Evolutionary conservation across 192 early-diverging fungal genomes (phyloP), one percentile per base, ranked within the genome.

Genomic region (Helicostylum pulchrum): DNA sequence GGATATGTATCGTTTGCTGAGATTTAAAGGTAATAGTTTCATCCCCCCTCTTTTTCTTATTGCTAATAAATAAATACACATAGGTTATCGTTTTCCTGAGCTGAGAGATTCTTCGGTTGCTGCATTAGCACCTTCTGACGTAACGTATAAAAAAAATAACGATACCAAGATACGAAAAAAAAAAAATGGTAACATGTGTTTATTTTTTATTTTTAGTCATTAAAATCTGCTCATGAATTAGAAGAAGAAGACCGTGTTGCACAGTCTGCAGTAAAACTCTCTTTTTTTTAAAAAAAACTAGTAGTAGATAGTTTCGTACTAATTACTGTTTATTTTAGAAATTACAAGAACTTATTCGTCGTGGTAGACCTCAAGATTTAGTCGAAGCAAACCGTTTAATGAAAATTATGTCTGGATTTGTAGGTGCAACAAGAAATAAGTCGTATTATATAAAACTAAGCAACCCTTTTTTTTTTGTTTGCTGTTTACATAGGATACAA

Each of bases 321-420:
- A 17, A 58, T 32, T 14, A 1, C 17, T 1, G 9, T 14, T 9
- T 39, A 32, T 52, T 48, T 7, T 69, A 92, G 76, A 99, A 96
- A 87, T 69, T 99, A 64, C 94, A 99, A 80, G 98, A 98, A 66
- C 82, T 99, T 36, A 86, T 99, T 49, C 86, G 98, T 8, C 76
- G 93, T n/a, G 96, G 92, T 21, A 90, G 92, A 55, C 95, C 96
- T 7, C 85, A 89, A 47, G 96, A 96, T 68, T 74, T 99, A 30
- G 91, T 88, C 26, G 93, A 97, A 67, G 98, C 98, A 14, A 99
- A 99, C 52, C 89, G 93, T 61, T 76, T 99, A 52, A 98, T 99
- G 90, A 98, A 99, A 75, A 80, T 94, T 44, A 94, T 99, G 83
- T 87, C 96, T 15, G 98, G 98, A 50, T 99, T 96, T 71, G 92